Base-by-base conservation (phyloP, 306 rosid species). In the Acacia melanoxylon region DNA sequence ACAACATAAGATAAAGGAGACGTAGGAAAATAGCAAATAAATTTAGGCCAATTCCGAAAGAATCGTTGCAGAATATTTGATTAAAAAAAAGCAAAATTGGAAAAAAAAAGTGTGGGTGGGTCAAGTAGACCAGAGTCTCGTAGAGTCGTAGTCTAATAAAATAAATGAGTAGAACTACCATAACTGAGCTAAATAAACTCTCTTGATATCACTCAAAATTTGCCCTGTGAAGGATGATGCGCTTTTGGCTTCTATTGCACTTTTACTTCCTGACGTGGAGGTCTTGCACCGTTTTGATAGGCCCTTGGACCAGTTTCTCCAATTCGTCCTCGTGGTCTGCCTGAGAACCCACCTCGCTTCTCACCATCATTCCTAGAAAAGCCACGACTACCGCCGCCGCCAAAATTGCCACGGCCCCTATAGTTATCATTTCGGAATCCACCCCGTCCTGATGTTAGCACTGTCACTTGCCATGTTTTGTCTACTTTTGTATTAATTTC, bases 391-490 rank as follows among this genome's bases (percentile, higher is more conserved):
- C 87, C 79, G 1, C 96, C 80, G 1, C 97, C 90, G 2, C 78
- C 71, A n/a, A 79, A 89, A 83, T 91, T 89, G 61, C 90, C 92
- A 10, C 93, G 98, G 49, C 86, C 83, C 84, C 94, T 83, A 58
- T 83, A 94, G 69, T 71, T 86, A 42, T 91, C 98, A 74, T 90
- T 90, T 67, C 90, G 85, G 77, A 52, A 88, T 31, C 94, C 94
- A 41, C 91, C 87, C 20, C 92, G 84, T 19, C 98, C 97, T 5
- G 91, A 29, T 29, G 31, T 49, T 79, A 63, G 27, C 65, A 66
- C 10, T 37, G 46, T 58, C 66, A 74, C 41, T 78, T 40, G 31
- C 10, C 27, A 52, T 19, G 17, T 40, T 75, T 80, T 78, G 19
- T 17, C 16, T 51, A 3, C 68, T 12, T 33, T 74, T 31, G 40